These are phyloP conservation scores for Rutstroemia sydowiana DNA, from an alignment of 2,329 filamentous ascomycete species.

Conservation along the genomic window DNA sequence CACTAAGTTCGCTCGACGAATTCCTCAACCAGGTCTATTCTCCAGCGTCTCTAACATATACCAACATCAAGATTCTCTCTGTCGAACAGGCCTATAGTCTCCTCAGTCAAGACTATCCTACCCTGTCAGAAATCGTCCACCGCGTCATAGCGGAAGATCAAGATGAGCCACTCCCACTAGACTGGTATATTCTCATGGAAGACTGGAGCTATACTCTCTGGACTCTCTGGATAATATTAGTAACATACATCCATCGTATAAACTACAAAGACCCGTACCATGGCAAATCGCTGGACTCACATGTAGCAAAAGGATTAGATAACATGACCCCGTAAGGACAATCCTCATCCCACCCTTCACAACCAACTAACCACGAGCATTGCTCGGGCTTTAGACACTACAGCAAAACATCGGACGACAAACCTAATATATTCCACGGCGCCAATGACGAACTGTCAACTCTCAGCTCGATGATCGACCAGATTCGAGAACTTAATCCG, in stretches of 20 bases:
- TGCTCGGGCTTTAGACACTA: not conserved
- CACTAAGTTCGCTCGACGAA: conserved; percentile 5
- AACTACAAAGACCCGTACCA: not conserved
- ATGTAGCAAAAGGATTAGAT: not conserved
- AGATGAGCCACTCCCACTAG: conserved; percentile 22
- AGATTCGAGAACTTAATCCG: not conserved
- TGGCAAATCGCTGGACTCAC: not conserved
- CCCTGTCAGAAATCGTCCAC: conserved; percentile 8
- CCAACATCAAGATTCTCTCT: conserved; percentile 23
- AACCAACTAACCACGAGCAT: not conserved
- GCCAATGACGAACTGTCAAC: not conserved
- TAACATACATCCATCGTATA: conserved; percentile 10
- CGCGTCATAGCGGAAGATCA: conserved; percentile 21
- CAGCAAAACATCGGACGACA: too few species aligned
- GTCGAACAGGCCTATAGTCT: conserved; percentile 21
- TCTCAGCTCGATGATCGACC: not conserved
- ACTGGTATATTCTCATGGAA: conserved; percentile 19
- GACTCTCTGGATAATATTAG: conserved; percentile 23
- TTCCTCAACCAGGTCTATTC: not conserved
- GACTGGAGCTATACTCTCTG: conserved; percentile 25
- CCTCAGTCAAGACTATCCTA: conserved; percentile 11
- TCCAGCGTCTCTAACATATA: not conserved
- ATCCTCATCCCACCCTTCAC: not conserved
- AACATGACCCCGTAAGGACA: not conserved
- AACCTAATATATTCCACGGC: conserved; percentile 6